Conservation (phyloP, 495 filamentous ascomycete species). For the Daldinia decipiens region DNA sequence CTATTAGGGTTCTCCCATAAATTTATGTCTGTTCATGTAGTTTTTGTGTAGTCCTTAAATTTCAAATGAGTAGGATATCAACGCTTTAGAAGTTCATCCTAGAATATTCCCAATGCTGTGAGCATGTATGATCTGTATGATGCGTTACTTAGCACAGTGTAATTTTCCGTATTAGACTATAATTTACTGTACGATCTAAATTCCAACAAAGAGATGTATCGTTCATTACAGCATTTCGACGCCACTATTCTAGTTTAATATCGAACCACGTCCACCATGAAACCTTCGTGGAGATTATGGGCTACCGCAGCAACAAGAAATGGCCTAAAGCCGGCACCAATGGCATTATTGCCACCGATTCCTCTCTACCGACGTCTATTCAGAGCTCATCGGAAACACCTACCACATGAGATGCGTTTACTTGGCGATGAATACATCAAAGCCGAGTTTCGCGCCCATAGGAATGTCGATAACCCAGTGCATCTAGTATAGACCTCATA, state of each 20-base stretch:
- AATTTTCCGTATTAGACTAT: no score
- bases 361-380: conserved; percentile 89
- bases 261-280: conserved; percentile 40
- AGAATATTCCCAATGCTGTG: no score
- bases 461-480: conserved; percentile 84
- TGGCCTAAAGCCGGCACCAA: conserved; percentile 62
- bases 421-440: conserved; percentile 93
- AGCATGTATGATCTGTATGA: no score
- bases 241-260: conserved; percentile 4
- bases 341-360: conserved; percentile 89
- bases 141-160: no score
- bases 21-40: no score
- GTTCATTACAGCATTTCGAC: background rate
- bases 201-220: no score
- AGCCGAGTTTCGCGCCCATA: conserved; percentile 86
- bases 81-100: no score
- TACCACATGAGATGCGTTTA: conserved; percentile 77
- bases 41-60: no score
- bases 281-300: conserved; percentile 39
- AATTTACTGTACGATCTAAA: no score
- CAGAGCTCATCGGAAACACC: conserved; percentile 81
- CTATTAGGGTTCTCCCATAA: no score
- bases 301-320: conserved; percentile 48
- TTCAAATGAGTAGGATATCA: no score
- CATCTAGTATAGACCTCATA: conserved; percentile 74